phyloP scores from a whole-genome alignment of 257 asterid species.

The Jasminum sambac region DNA sequence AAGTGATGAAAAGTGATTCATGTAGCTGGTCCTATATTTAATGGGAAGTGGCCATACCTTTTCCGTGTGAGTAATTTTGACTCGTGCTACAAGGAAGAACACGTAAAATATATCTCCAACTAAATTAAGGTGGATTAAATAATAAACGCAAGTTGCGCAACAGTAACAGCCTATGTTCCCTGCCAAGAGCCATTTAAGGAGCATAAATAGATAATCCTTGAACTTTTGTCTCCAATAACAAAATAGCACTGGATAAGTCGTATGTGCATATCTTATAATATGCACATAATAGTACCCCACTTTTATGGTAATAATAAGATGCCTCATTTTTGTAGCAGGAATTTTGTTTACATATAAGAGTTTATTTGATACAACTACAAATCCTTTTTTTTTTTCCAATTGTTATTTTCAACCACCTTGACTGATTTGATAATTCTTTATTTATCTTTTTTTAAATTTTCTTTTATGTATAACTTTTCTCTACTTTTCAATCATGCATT shows the following conservation, averaged over 20 bases:
- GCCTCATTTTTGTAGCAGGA: neutral
- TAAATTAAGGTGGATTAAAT: neutral
- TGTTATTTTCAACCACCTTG: no score
- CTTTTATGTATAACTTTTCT: no score
- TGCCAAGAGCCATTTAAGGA: constrained; percentile 10
- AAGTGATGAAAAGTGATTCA: neutral
- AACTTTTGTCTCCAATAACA: neutral
- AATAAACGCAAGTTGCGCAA: constrained; percentile 6
- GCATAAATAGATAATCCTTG: constrained; percentile 7
- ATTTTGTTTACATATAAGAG: constrained; percentile 10
- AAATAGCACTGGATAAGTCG: neutral
- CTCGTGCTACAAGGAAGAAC: neutral
- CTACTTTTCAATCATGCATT: no score
- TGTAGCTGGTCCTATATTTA: neutral
- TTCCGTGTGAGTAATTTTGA: neutral
- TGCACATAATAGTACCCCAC: constrained; percentile 2
- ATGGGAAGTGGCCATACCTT: neutral
- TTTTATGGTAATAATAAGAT: constrained; percentile 5
- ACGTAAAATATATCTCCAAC: neutral
- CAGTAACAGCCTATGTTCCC: neutral
- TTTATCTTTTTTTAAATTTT: no score
- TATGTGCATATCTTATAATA: neutral
- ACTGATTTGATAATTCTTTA: no score
- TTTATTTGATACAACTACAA: no score
- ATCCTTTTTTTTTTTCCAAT: no score